phyloP scores from a whole-genome alignment of 768 basidiomycete genomes.

The Boletus vinaceobasis region DNA sequence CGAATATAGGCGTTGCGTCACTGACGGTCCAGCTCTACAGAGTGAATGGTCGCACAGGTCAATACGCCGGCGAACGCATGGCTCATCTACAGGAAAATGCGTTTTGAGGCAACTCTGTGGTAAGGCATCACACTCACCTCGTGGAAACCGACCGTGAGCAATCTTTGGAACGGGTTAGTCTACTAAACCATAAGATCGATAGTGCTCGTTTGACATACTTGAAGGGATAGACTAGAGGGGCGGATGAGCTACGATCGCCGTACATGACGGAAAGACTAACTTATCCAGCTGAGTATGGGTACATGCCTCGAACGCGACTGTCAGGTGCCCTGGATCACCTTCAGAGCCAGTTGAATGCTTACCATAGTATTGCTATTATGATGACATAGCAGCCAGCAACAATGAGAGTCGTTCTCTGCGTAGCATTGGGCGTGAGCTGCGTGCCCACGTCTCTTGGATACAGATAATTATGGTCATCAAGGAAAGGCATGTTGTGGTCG shows the following conservation, averaged over 20 bases:
- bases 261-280: conserved; percentile 43
- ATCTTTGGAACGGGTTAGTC: conserved; percentile 38
- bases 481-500: conserved; percentile 31
- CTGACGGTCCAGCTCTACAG: conserved; percentile 84
- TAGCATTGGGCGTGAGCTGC: conserved; percentile 60
- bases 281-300: conserved; percentile 65
- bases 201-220: conserved; percentile 56
- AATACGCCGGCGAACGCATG: conserved; percentile 78
- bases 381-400: conserved; percentile 75
- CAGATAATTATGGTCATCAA: conserved; percentile 19
- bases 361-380: conserved; percentile 80
- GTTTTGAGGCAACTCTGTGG: not conserved
- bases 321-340: not conserved
- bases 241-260: conserved; percentile 9
- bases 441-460: conserved; percentile 26
- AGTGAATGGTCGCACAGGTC: conserved; percentile 83
- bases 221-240: conserved; percentile 75
- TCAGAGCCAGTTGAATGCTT: conserved; percentile 19
- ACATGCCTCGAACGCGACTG: conserved; percentile 57
- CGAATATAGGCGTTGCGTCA: conserved; percentile 7
- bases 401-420: conserved; percentile 74
- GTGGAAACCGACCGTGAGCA: conserved; percentile 86
- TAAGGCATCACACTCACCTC: conserved; percentile 48
- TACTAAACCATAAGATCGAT: not conserved
- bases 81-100: conserved; percentile 59